phyloP scores from a whole-genome alignment of 352 stramenopile genomes.

The Elongisporangium undulatum region DNA sequence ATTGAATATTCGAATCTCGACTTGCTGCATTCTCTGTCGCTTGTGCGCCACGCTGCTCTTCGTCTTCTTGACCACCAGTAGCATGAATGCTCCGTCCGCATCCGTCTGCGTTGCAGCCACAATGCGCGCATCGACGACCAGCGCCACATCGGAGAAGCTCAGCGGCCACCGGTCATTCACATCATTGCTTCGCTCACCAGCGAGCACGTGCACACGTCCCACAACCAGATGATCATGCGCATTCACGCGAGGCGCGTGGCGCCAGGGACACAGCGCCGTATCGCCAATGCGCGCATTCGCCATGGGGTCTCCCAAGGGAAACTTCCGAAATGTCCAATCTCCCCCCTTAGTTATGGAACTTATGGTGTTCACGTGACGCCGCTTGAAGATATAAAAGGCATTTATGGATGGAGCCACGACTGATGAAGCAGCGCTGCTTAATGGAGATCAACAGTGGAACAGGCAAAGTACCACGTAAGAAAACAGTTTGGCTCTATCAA shows the following conservation, averaged over 20 bases:
- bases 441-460: too few relatives aligned
- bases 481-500: neutral
- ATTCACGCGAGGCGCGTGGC: neutral
- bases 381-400: too few relatives aligned
- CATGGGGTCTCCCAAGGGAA: neutral
- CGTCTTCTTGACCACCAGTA: conserved; percentile 2
- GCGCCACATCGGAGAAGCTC: neutral
- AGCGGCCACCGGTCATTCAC: neutral
- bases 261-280: neutral
- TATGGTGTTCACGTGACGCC: neutral
- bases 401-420: too few relatives aligned
- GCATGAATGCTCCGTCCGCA: conserved; percentile 6
- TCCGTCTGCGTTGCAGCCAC: conserved; percentile 2
- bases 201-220: neutral
- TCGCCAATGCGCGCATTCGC: neutral
- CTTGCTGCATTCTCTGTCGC: neutral
- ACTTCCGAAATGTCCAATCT: neutral
- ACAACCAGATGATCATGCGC: neutral
- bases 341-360: neutral
- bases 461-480: neutral
- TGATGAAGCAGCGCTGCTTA: too few relatives aligned
- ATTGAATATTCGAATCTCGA: conserved; percentile 1
- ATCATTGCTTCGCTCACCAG: neutral
- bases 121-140: neutral
- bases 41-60: neutral